Conservation (phyloP, 225 moss, liverwort and hornwort species). For the Marchantia polymorpha region DNA sequence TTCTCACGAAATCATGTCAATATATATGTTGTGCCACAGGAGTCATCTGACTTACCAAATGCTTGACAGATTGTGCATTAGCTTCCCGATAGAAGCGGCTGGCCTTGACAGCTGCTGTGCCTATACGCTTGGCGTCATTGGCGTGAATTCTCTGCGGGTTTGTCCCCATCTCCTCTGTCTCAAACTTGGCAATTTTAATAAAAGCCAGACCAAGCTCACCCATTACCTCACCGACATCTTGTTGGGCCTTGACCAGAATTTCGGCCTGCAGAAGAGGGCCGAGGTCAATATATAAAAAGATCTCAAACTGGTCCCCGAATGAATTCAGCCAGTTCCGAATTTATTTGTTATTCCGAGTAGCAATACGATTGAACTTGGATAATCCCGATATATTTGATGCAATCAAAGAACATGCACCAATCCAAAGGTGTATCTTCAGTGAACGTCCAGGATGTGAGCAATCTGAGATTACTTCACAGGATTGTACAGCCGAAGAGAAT, state of each 20-base stretch:
- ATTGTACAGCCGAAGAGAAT: background rate
- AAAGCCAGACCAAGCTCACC: slow-evolving; percentile 93
- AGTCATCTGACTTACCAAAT: slow-evolving; percentile 51
- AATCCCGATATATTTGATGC: too few species aligned
- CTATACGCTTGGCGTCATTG: slow-evolving; percentile 74
- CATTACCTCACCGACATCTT: slow-evolving; percentile 99
- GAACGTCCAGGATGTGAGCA: background rate
- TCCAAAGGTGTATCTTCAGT: background rate
- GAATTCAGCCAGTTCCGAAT: background rate
- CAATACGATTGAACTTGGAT: background rate
- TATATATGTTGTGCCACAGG: background rate
- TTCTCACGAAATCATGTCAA: background rate
- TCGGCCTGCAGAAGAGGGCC: slow-evolving; percentile 59
- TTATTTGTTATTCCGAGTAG: background rate
- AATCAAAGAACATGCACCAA: too few species aligned
- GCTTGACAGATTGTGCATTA: slow-evolving; percentile 88
- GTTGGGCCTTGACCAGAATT: slow-evolving; percentile 82
- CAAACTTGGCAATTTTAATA: slow-evolving; percentile 94
- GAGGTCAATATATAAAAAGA: background rate
- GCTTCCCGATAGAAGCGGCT: slow-evolving; percentile 93
- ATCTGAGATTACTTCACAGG: too few species aligned
- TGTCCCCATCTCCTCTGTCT: slow-evolving; percentile 59
- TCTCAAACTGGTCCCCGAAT: background rate
- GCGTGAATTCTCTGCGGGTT: slow-evolving; percentile 71
- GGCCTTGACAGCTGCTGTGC: slow-evolving; percentile 93